A percentile compares a stretch with the other conserved stretches of the same genome.
phyloP scores from a whole-genome alignment of 2,329 filamentous ascomycete species.

The Fusarium cicatricum region DNA sequence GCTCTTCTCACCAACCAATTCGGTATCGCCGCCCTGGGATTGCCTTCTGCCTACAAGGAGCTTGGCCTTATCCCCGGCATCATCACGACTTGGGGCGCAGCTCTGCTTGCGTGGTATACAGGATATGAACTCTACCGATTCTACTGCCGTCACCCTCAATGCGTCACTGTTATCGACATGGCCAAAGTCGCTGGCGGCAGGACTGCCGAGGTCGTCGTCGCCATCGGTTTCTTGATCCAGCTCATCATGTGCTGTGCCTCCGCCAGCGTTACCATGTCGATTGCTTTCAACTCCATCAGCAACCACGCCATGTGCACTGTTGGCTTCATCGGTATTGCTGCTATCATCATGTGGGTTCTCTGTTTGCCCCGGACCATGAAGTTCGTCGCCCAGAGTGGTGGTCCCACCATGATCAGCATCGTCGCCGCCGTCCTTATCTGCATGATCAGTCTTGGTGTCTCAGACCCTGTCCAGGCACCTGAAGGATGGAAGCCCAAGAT shows the following conservation, averaged over 20 bases:
- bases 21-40: slow-evolving; percentile 62
- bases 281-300: slow-evolving; percentile 22
- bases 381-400: slow-evolving; percentile 18
- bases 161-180: slow-evolving; percentile 74
- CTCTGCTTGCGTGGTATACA: slow-evolving; percentile 68
- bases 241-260: slow-evolving; percentile 23
- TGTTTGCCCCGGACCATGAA: slow-evolving; percentile 19
- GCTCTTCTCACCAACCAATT: slow-evolving; percentile 36
- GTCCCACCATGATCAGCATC: slow-evolving; percentile 11
- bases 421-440: slow-evolving; percentile 11
- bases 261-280: slow-evolving; percentile 17
- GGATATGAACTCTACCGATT: slow-evolving; percentile 63
- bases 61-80: slow-evolving; percentile 73
- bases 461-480: slow-evolving; percentile 1
- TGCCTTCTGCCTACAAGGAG: slow-evolving; percentile 73
- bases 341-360: slow-evolving; percentile 8
- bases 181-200: slow-evolving; percentile 57
- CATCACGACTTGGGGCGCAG: slow-evolving; percentile 68
- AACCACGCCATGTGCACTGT: slow-evolving; percentile 17
- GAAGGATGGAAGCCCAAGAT: slow-evolving; percentile 18
- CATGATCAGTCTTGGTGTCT: slow-evolving; percentile 24
- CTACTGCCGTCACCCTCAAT: slow-evolving; percentile 71
- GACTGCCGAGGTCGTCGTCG: slow-evolving; percentile 8
- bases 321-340: slow-evolving; percentile 13
- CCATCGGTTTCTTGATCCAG: slow-evolving; percentile 17